Evolutionary conservation across 83 land plant species (phyloP).

Genomic region (Picea abies): DNA sequence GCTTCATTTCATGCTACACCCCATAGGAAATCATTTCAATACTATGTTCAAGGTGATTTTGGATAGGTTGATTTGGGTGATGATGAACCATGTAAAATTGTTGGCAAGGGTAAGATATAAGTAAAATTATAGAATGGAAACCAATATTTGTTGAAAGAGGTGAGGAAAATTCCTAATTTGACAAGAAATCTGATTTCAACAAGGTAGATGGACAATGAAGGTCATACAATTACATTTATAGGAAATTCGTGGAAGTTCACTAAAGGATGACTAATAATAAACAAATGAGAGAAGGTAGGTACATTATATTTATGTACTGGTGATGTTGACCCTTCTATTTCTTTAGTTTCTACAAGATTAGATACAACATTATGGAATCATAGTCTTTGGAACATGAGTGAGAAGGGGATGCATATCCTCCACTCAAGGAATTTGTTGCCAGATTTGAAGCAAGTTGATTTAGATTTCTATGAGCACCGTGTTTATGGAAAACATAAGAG

Average conservation of each 20-base stretch:
- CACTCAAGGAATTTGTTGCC: not conserved
- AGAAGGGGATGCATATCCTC: not conserved
- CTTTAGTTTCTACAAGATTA: not conserved
- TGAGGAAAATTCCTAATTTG: not conserved
- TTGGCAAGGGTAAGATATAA: not conserved
- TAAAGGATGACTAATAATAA: not conserved
- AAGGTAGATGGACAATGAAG: not conserved
- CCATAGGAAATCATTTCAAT: not conserved
- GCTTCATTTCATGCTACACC: constrained; percentile 2
- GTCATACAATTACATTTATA: not conserved
- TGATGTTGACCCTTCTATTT: not conserved
- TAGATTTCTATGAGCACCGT: not conserved
- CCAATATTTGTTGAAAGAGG: not conserved
- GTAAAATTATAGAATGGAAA: not conserved
- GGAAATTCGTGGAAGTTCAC: not conserved
- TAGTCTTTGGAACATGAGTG: not conserved
- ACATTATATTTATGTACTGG: not conserved
- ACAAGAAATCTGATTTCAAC: not conserved
- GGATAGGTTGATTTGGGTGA: not conserved
- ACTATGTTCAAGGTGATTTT: not conserved
- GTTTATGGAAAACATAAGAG: too few species aligned
- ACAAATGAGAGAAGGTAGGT: not conserved
- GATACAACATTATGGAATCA: not conserved
- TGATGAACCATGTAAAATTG: not conserved
- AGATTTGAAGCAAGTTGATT: not conserved